Evolutionary conservation across 305 asterid species (phyloP), one percentile per base, ranked within the genome.

Genomic region (Rubia tinctorum): DNA sequence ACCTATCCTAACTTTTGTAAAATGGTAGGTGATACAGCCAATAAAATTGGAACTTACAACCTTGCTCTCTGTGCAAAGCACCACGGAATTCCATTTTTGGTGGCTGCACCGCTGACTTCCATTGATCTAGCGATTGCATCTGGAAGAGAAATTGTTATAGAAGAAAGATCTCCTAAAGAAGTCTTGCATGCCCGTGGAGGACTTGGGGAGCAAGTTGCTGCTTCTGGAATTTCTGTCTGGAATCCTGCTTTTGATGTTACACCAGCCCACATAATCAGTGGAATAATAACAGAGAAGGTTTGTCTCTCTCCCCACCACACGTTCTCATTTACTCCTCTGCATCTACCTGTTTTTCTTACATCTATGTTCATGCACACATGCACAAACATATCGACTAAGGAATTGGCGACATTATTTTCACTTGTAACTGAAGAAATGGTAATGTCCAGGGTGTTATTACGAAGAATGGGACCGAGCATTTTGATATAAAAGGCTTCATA

Each of bases 221-320:
- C 97, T 77, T 86, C 97, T 45, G 99, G 97, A 56, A 88, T 94
- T 74, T 83, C 88, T 64, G 96, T 93, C 70, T 93, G 98, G 98
- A 94, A 94, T 75, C 99, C 97, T 17, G 99, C 99, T 69, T 94
- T 94, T 78, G 99, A 94, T 66, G 96, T 94, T 66, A 94, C 99
- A 58, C 99, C 97, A 6, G 97, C 99, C 23, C 72, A 76, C 70
- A 55, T 91, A 77, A 90, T 94, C 75, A 84, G 81, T 47, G 97
- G 90, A 30, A 89, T 94, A 55, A 78, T 94, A 37, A 94, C 98
- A 9, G 97, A 94, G 77, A 89, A 90, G 98, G 98, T 93, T 67
- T 69, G 81, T 71, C 78, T 71, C 81, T 75, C 80, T 77, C 81
- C 73, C n/a, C n/a, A n/a, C n/a, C 51, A 7, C 69, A 65, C 47